Base-by-base conservation (phyloP, 495 filamentous ascomycete species). In the Penicillium crystallinum region DNA sequence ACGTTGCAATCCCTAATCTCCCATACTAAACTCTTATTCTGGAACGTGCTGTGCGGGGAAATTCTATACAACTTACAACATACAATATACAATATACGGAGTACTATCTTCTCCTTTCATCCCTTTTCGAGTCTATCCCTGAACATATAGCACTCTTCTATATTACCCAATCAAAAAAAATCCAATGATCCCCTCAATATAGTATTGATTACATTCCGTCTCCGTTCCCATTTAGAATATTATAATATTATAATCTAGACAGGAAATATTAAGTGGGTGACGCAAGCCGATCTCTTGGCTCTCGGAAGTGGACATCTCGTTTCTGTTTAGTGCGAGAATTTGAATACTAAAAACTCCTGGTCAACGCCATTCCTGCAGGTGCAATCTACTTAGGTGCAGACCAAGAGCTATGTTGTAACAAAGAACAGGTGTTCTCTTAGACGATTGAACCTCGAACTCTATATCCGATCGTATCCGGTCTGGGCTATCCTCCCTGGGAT, bases 261-360 rank as follows among this genome's bases (percentile, higher is more conserved):
- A n/a, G 12, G 14, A 22, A 45, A 34, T 8, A 33, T 46, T 34
- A 22, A 46, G 22, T 29, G 40, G 59, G 30, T 62, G 57, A 63
- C 61, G 61, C 61, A 63, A 63, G 61, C 54, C 54, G 57, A 63
- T 58, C 49, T 52, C 57, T 63, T 52, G 56, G 47, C 52, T 2
- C 10, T 11, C 29, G 2, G n/a, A 5, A 22, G 21, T 22, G 18
- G 36, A 39, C 11, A n/a, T n/a, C n/a, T n/a, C 18, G 31, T 8
- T 3, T 36, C 31, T 14, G 14, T 22, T 37, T 19, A 4, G 1
- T 34, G 11, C 14, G 17, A 30, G 35, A 19, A 37, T 37, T 37
- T 11, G 3, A 12, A 11, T n/a, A 6, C 1, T 21, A 5, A 21
- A 30, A 49, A 25, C 10, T 35, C 9, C 43, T 41, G 48, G 52